These are phyloP conservation scores for Pinus taeda DNA, from an alignment of 75 land plant genomes.

Conservation along the genomic window DNA sequence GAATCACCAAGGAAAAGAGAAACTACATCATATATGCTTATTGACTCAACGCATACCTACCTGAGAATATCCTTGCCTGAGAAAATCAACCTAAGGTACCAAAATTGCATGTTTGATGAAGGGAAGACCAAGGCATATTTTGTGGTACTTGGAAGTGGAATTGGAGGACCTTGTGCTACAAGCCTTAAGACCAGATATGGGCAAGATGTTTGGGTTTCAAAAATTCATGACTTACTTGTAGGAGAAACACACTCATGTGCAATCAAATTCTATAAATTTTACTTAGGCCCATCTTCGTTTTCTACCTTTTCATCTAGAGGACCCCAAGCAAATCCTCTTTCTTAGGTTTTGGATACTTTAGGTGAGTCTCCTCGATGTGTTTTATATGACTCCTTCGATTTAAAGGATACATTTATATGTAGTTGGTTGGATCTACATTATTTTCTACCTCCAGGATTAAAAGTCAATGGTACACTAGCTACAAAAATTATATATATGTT, in stretches of 20 bases:
- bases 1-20: constrained; percentile 24
- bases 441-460: no score
- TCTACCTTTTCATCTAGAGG: constrained; percentile 95
- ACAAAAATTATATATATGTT: no score
- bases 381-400: constrained; percentile 63
- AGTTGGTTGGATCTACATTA: no score
- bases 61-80: constrained; percentile 90
- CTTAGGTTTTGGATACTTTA: constrained; percentile 97
- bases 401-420: no score
- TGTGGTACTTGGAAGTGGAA: constrained; percentile 93
- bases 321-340: constrained; percentile 94
- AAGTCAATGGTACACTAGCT: no score
- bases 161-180: constrained; percentile 90
- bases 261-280: constrained; percentile 78
- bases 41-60: constrained; percentile 81
- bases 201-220: constrained; percentile 84
- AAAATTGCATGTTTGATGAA: constrained; percentile 98
- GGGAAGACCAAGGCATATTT: constrained; percentile 84
- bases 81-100: constrained; percentile 89
- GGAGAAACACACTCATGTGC: constrained; percentile 97
- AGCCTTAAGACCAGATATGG: constrained; percentile 77
- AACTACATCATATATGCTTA: constrained; percentile 61
- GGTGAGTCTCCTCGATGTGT: constrained; percentile 80
- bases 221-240: constrained; percentile 88
- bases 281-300: constrained; percentile 94